Conservation (phyloP, 73 alveolate species). For the Diophrys appendiculata region DNA sequence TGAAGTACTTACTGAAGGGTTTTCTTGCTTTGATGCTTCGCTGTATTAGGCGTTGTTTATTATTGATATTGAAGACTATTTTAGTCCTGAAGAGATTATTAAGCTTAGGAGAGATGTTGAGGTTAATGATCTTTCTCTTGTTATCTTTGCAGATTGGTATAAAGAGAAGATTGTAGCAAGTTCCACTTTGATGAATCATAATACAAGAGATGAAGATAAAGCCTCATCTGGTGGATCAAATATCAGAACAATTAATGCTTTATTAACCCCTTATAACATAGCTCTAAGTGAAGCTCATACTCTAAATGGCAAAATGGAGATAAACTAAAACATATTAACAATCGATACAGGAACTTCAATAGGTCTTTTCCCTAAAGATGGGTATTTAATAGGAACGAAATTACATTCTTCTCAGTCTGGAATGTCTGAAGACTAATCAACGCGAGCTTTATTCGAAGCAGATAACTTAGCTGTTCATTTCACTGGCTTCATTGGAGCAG, state of each 20-base stretch:
- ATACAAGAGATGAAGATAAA: no score
- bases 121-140: constrained; percentile 12
- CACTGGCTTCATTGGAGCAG: no score
- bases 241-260: constrained; percentile 34
- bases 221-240: constrained; percentile 54
- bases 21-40: constrained; percentile 35
- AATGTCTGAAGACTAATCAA: constrained; percentile 14
- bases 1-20: constrained; percentile 24
- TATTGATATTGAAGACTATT: constrained; percentile 52
- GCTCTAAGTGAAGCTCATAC: constrained; percentile 32
- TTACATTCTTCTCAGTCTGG: constrained; percentile 4
- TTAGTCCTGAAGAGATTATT: constrained; percentile 29
- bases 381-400: constrained; percentile 26
- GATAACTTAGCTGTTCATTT: no score
- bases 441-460: no score
- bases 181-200: no score
- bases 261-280: constrained; percentile 36
- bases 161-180: not conserved
- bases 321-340: constrained; percentile 8
- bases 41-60: constrained; percentile 31
- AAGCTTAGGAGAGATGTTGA: constrained; percentile 48
- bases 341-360: constrained; percentile 50
- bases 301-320: constrained; percentile 17
- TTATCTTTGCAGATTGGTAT: constrained; percentile 58
- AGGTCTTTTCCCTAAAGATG: constrained; percentile 26